These are phyloP conservation scores for Botryobasidium botryosum DNA, from an alignment of 768 basidiomycete species.

Conservation along the genomic window DNA sequence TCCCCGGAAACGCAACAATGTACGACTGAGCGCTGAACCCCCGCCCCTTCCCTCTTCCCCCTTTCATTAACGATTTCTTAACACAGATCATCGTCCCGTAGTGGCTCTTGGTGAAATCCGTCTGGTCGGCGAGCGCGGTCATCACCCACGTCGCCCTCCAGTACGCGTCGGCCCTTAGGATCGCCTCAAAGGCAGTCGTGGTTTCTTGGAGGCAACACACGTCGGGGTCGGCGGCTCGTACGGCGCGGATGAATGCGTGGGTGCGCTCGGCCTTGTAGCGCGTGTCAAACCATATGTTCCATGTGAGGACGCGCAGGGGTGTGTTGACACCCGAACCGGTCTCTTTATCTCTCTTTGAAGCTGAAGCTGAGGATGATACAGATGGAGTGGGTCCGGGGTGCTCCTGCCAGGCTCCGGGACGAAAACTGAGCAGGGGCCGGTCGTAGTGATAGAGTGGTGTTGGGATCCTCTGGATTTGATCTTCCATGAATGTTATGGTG, in stretches of 20 bases:
- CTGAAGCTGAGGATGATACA: too few relatives aligned
- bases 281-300: conserved; percentile 5
- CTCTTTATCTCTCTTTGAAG: not conserved
- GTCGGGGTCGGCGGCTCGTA: conserved; percentile 1
- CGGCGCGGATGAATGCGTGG: not conserved
- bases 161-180: not conserved
- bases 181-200: not conserved
- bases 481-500: too few relatives aligned
- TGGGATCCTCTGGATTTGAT: too few relatives aligned
- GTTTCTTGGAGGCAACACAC: conserved; percentile 2
- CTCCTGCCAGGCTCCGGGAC: too few relatives aligned
- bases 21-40: not conserved
- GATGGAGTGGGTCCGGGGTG: too few relatives aligned
- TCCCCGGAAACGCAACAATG: not conserved
- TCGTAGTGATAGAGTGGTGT: too few relatives aligned
- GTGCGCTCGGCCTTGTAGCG: conserved; percentile 1
- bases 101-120: not conserved
- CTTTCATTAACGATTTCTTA: conserved; percentile 1
- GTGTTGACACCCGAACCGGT: not conserved
- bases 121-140: conserved; percentile 1
- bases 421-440: too few relatives aligned
- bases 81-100: conserved; percentile 3
- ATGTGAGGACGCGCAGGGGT: conserved; percentile 1
- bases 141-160: conserved; percentile 1
- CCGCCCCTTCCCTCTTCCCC: not conserved